Evolutionary conservation across 1,284 basidiomycete genomes (phyloP), one percentile per base, ranked within the genome.

Genomic region (Austroboletus sp.): DNA sequence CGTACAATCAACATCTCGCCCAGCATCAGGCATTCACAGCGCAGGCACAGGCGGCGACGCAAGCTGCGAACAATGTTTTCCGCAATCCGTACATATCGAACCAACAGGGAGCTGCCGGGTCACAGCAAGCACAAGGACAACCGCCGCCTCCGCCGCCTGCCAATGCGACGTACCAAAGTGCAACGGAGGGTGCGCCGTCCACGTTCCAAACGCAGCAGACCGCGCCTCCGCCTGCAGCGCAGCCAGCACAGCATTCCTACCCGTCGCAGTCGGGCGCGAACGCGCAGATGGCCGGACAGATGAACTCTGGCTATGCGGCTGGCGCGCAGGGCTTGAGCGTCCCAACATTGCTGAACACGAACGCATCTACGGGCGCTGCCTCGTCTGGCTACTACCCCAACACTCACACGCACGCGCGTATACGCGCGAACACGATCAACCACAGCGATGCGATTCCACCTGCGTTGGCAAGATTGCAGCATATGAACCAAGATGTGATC

Each of bases 1-100:
- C 88, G 1, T 98, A 98, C 71, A 93, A 93, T 57, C 92, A 96
- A 55, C 94, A 95, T 61, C 76, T 96, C 37, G 85, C 83, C 2
- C 91, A 95, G 63, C 95, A 98, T 60, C 94, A 98, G 67, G 86
- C 83, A 15, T 93, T 91, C 65, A 93, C 87, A 6, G 86, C 89
- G 3, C 89, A 91, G 54, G 80, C 82, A 21, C 80, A 84, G 53
- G 79, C 77, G 0, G 76, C 79, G 2, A 73, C 76, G 1, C 81
- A 85, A 56, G 79, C 80, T 19, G 79, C 82, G 11, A 79, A 71
- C 36, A 76, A 76, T 53, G 73, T 79, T 8, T 82, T 78, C 62
- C 73, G 85, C 27, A 88, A 88, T 59, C 85, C 85, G 4, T 88
- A 88, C 55, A 75, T 86, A 39, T 74, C 73, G 5, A 68, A 72